Percentiles rank a stretch among this genome's conserved stretches.
Evolutionary conservation across 495 filamentous ascomycete species (phyloP).

Genomic region (Xylaria sp.): DNA sequence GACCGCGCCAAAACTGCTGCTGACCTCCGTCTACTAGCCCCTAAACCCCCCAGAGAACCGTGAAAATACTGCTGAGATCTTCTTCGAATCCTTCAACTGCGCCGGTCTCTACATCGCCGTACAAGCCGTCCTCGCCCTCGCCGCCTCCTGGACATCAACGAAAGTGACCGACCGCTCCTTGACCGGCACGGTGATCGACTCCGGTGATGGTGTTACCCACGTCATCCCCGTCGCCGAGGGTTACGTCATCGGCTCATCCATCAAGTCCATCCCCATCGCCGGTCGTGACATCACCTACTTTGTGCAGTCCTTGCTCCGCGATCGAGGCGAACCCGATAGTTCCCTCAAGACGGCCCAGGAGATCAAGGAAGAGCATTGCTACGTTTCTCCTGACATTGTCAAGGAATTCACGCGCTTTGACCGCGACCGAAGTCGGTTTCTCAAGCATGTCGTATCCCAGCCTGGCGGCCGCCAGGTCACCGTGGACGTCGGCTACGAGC

Average conservation of each 20-base stretch:
- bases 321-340: constrained; percentile 95
- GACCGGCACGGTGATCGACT: constrained; percentile 97
- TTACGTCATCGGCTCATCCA: constrained; percentile 97
- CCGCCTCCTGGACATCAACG: constrained; percentile 96
- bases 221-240: constrained; percentile 98
- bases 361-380: constrained; percentile 98
- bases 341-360: constrained; percentile 96
- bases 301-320: constrained; percentile 92
- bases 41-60: constrained; percentile 98
- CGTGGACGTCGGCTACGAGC: constrained; percentile 96
- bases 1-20: constrained; percentile 4
- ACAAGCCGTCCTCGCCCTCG: constrained; percentile 94
- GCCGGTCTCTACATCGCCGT: constrained; percentile 98
- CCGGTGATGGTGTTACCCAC: constrained; percentile 96
- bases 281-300: constrained; percentile 98
- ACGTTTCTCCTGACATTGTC: constrained; percentile 97
- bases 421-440: constrained; percentile 85
- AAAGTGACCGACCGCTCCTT: constrained; percentile 97
- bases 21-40: constrained; percentile 63
- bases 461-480: constrained; percentile 84
- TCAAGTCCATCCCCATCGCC: constrained; percentile 98
- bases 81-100: constrained; percentile 99
- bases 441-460: constrained; percentile 83
- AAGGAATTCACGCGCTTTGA: constrained; percentile 96
- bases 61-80: constrained; percentile 98